Evolutionary conservation across 441 rosid genomes (phyloP), one percentile per base, ranked within the genome.

Genomic region (Monsonia emarginata): DNA sequence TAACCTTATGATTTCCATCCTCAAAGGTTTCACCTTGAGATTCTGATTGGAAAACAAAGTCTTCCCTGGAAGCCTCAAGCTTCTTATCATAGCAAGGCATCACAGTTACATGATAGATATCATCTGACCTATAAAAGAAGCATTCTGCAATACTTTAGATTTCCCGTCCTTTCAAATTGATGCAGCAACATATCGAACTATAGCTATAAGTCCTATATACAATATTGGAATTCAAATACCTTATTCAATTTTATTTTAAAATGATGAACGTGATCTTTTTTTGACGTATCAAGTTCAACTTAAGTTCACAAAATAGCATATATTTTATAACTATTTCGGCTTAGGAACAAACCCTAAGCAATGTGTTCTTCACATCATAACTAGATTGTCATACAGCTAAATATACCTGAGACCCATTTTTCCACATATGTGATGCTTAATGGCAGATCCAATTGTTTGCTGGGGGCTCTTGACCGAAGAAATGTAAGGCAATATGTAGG

Each of bases 11-110:
- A 58, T 67, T 76, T 59, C 56, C 75, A 42, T 59, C 65, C 21
- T 14, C 54, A 65, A 34, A 27, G 27, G 30, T 63, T 10, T 60
- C 82, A 64, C 62, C 83, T 30, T 65, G 65, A 74, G 82, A 63
- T 63, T 79, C 91, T 44, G 59, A 78, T 64, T 82, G 84, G 68
- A 85, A 89, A 60, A 74, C 81, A 44, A 94, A 94, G 78, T 94
- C 94, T 4, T 89, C 94, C 75, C 98, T 86, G 0, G 86, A 71
- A 69, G 97, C 98, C 81, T 94, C 97, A 0, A 90, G 95, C 85
- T 90, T 93, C 82, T 90, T 94, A 77, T 94, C 98, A 70, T 89
- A 90, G 67, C 97, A 94, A 9, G 96, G 98, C 97, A 94, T 94
- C 74, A 89, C 90, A 25, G 96, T 86, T 63, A 89, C 96, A 82